These are phyloP conservation scores for Eimeria mitis DNA, from an alignment of 169 alveolate genomes.

Conservation along the genomic window DNA sequence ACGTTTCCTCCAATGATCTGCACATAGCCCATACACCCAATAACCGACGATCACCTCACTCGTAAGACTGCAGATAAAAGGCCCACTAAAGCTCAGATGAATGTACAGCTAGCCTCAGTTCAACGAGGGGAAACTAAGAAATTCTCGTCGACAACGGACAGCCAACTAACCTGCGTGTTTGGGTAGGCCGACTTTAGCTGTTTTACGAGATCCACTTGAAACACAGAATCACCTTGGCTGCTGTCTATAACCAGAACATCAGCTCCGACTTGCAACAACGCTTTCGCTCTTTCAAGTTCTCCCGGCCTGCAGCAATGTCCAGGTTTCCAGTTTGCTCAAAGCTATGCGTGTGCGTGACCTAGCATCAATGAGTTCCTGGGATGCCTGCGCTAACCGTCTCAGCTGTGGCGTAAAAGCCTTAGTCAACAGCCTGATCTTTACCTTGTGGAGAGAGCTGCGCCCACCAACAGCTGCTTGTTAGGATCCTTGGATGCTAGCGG, in stretches of 20 bases:
- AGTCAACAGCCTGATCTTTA: slow-evolving; percentile 1
- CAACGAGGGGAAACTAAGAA: not conserved
- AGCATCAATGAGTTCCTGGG: not conserved
- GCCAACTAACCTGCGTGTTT: slow-evolving; percentile 82
- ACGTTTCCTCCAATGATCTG: slow-evolving; percentile 97
- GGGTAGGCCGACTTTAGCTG: slow-evolving; percentile 92
- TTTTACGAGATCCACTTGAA: slow-evolving; percentile 92
- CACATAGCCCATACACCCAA: not conserved
- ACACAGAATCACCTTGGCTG: slow-evolving; percentile 96
- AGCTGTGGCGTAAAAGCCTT: not conserved
- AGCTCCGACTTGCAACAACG: slow-evolving; percentile 86
- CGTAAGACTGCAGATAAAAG: not conserved
- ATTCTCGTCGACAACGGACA: not conserved
- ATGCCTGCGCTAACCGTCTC: not conserved
- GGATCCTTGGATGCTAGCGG: slow-evolving; percentile 94
- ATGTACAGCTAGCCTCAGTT: not conserved
- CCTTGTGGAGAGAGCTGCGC: slow-evolving; percentile 90
- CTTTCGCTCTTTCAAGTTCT: slow-evolving; percentile 84
- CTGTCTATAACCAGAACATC: slow-evolving; percentile 95
- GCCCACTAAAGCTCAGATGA: not conserved
- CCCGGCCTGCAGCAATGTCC: slow-evolving; percentile 73
- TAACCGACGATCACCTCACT: not conserved
- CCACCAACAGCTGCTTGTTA: slow-evolving; percentile 93
- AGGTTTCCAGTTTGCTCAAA: not conserved
- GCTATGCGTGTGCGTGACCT: slow-evolving; percentile 13